Evolutionary conservation across 2,329 filamentous ascomycete species (phyloP), one percentile per base, ranked within the genome.

Genomic region (Ascocoryne sarcoides): DNA sequence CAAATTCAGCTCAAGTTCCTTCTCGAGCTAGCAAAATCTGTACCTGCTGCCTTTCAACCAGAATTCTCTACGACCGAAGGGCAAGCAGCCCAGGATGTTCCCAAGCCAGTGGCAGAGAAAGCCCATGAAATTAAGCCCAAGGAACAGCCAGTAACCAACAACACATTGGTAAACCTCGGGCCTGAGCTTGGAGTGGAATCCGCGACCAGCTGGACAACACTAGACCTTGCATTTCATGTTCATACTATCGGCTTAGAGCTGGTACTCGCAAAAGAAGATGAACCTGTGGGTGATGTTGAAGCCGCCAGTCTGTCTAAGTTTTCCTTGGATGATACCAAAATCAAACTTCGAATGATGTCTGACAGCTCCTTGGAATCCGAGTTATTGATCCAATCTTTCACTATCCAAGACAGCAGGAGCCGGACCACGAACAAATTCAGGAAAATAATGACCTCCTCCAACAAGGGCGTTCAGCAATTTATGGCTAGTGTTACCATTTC

Each of bases 401-500:
- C 88, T 0, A 95, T 96, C 49, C 77, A 85, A 41, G 92, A 99
- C 60, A 95, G 84, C 48, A 81, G 93, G n/a, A 80, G 79, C 4
- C 76, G 78, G 39, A 89, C 94, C 53, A 84, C 82, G 4, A 98
- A 95, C 67, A 95, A 94, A 59, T 99, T 93, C 71, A 79, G 88
- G 37, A 93, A 90, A 61, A 95, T 98, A 65, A 96, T 98, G 92
- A 89, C 89, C 2, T 81, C 94, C 40, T 88, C 89, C 56, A 96
- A 95, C 62, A 90, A 88, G 52, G 83, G 89, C 41, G 88, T 92
- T 33, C 89, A 96, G 60, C 93, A 99, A 54, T 89, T 98, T 57
- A 98, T 98, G 92, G 92, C 92, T 14, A 95, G 84, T 59, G 68
- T 98, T 3, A 93, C 89, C 0, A 93, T 98, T 63, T 88, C 89